phyloP scores from a whole-genome alignment of 495 filamentous ascomycete genomes.

The Penicillium riverlandense region DNA sequence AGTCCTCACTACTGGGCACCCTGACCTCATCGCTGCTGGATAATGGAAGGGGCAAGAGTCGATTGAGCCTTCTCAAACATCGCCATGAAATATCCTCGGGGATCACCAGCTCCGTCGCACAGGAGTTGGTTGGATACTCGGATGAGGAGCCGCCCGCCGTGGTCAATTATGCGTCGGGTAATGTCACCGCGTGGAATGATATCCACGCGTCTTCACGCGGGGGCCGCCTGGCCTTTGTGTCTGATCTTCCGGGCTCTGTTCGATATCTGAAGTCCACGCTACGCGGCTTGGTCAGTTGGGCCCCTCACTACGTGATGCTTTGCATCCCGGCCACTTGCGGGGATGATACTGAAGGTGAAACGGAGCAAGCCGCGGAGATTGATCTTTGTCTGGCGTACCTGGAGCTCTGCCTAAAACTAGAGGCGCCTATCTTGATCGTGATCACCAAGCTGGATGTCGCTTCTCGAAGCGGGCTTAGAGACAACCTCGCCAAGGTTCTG shows the following conservation, averaged over 20 bases:
- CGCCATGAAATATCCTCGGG: conserved; percentile 90
- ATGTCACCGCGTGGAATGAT: conserved; percentile 90
- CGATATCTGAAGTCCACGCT: conserved; percentile 82
- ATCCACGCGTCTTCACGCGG: conserved; percentile 69
- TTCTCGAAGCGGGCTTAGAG: conserved; percentile 57
- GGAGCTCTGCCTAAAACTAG: conserved; percentile 75
- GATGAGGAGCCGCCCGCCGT: conserved; percentile 34
- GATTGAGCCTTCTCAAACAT: conserved; percentile 83
- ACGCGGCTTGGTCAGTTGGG: conserved; percentile 87
- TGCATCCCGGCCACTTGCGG: conserved; percentile 79
- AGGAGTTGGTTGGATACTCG: conserved; percentile 82
- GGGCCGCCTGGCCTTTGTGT: conserved; percentile 76
- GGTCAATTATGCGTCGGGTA: conserved; percentile 79
- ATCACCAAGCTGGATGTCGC: conserved; percentile 91
- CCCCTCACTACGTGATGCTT: conserved; percentile 85
- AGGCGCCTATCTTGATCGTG: conserved; percentile 65
- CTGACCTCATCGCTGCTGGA: conserved; percentile 82
- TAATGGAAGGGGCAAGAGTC: conserved; percentile 84
- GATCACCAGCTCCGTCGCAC: conserved; percentile 85
- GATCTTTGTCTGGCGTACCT: conserved; percentile 74
- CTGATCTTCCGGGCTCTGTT: conserved; percentile 85
- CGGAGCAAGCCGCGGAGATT: conserved; percentile 45
- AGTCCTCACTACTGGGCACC: conserved; percentile 84
- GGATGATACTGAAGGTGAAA: conserved; percentile 42
- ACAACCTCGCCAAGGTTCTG: conserved; percentile 65